phyloP scores from a whole-genome alignment of 768 basidiomycete species.

The Kwoniella sp. region DNA sequence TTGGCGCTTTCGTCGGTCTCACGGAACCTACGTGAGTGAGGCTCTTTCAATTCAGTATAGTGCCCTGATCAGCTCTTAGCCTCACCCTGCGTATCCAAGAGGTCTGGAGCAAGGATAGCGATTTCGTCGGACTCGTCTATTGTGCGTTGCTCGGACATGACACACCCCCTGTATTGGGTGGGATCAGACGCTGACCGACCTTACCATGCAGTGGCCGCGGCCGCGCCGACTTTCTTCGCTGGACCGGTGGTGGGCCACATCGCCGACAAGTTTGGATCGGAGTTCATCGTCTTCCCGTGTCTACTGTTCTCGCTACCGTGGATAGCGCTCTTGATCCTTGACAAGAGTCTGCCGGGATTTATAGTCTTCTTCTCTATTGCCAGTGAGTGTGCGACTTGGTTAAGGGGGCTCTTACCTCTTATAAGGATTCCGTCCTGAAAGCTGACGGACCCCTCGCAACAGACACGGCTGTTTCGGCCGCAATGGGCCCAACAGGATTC shows the following conservation, averaged over 20 bases:
- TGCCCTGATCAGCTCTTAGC: neutral
- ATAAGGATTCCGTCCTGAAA: neutral
- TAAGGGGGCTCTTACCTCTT: neutral
- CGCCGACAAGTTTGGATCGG: conserved; percentile 22
- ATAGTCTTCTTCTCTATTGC: conserved; percentile 15
- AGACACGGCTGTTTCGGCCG: neutral
- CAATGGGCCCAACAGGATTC: conserved; percentile 14
- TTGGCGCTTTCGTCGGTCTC: conserved; percentile 10
- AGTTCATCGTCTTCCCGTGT: conserved; percentile 8
- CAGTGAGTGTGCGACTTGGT: conserved; percentile 17
- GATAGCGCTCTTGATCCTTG: conserved; percentile 14
- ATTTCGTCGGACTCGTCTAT: conserved; percentile 22
- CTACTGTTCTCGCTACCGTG: conserved; percentile 15
- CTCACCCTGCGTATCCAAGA: conserved; percentile 13
- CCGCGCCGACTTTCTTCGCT: conserved; percentile 17
- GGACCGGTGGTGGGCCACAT: conserved; percentile 15
- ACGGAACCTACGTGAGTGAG: conserved; percentile 20
- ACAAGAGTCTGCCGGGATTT: conserved; percentile 14
- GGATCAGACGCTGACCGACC: neutral
- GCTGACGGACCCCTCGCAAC: neutral
- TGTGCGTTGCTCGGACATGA: neutral
- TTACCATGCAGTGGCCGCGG: conserved; percentile 9
- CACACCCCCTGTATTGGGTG: neutral
- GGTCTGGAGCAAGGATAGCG: conserved; percentile 19
- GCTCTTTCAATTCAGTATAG: neutral